phyloP scores from a whole-genome alignment of 495 filamentous ascomycete genomes.

The Aspergillus sparsus region DNA sequence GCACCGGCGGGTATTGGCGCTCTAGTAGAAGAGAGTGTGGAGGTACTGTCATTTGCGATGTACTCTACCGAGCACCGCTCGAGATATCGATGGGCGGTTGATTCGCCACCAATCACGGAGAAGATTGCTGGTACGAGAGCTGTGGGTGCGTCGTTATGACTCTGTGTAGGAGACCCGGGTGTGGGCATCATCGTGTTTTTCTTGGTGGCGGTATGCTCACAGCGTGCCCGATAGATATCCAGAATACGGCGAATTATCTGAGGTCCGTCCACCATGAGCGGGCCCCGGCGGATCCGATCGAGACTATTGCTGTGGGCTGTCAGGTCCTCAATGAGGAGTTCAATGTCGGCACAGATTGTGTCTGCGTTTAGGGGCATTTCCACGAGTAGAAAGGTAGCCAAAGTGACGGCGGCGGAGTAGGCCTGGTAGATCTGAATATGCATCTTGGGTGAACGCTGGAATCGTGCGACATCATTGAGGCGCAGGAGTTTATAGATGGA shows the following conservation, averaged over 20 bases:
- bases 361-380: neutral
- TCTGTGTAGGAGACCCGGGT: neutral
- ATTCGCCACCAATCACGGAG: neutral
- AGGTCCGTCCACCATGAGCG: neutral
- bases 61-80: neutral
- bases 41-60: neutral
- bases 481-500: neutral
- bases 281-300: neutral
- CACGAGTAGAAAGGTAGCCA: neutral
- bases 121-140: neutral
- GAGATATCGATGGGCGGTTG: neutral
- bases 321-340: neutral
- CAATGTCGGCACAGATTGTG: neutral
- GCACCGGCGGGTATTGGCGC: neutral
- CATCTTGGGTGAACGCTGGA: neutral
- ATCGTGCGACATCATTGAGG: neutral
- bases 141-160: neutral
- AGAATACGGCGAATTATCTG: neutral
- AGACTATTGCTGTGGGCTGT: neutral
- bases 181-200: too few species aligned
- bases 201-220: neutral
- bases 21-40: too few species aligned
- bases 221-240: neutral
- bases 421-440: neutral
- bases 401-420: neutral